Percentiles rank a stretch among this genome's conserved stretches.
Conservation (phyloP, 306 rosid species). For the Glycine tomentella region DNA sequence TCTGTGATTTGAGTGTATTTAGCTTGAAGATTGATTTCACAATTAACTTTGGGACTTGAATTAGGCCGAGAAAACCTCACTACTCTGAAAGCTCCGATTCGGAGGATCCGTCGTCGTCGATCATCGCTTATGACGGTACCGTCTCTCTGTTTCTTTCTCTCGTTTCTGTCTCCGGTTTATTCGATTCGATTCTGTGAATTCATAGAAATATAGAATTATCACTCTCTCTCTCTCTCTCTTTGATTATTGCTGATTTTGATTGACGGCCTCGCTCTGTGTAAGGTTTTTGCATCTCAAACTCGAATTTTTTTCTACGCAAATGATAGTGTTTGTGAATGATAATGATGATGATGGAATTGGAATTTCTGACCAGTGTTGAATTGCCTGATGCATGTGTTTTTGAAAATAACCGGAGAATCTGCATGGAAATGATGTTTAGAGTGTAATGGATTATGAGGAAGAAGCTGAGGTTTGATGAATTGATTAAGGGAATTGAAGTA, state of each 20-base stretch:
- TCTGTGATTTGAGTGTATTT: not conserved
- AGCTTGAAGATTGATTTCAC: not conserved
- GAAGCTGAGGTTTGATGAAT: not conserved
- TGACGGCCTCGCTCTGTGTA: not conserved
- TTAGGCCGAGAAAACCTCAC: not conserved
- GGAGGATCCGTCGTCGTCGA: slow-evolving; percentile 1
- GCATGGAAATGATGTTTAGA: not conserved
- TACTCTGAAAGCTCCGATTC: not conserved
- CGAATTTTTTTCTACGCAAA: not conserved
- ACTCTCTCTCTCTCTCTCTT: not conserved
- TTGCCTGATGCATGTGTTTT: not conserved
- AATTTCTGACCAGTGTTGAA: not conserved
- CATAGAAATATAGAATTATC: not conserved
- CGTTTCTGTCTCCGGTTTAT: not conserved
- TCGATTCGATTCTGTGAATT: not conserved
- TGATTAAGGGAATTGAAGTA: not conserved
- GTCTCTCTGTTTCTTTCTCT: not conserved
- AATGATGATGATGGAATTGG: not conserved
- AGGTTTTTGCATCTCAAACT: not conserved
- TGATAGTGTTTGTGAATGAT: not conserved
- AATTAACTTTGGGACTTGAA: not conserved
- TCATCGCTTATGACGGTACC: not conserved
- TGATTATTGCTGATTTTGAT: slow-evolving; percentile 1
- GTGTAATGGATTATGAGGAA: not conserved
- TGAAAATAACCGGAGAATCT: no score